Conservation (phyloP, 345 rosid species). For the Hypericum perforatum region DNA sequence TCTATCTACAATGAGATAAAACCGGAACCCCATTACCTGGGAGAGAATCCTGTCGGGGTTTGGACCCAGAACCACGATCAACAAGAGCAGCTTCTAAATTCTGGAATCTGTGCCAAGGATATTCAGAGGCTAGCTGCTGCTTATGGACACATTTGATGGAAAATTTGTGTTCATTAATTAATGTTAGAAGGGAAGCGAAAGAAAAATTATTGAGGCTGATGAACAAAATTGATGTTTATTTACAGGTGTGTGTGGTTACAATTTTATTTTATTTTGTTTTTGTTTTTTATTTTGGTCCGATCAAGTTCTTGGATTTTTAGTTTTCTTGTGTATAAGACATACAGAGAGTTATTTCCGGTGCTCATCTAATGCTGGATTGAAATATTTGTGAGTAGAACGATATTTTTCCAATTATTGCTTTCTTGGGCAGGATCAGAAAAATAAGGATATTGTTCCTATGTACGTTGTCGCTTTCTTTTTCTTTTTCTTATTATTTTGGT, state of each 20-base stretch:
- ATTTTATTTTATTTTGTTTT: neutral
- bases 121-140: conserved; percentile 6
- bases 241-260: neutral
- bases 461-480: no score
- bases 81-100: neutral
- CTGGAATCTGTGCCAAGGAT: conserved; percentile 4
- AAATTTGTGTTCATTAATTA: neutral
- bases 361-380: no score
- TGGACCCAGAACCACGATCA: conserved; percentile 4
- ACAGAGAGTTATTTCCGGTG: no score
- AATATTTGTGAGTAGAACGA: no score
- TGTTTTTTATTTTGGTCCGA: no score
- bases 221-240: no score
- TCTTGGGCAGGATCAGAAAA: no score
- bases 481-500: no score
- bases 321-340: no score
- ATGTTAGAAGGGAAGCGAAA: neutral
- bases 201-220: neutral
- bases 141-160: neutral
- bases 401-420: no score
- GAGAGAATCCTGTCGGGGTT: conserved; percentile 26
- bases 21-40: conserved; percentile 51
- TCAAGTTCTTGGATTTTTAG: no score
- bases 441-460: no score
- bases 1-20: conserved; percentile 52